phyloP scores from a whole-genome alignment of 176 grass and related monocot species.

The Thinopyrum elongatum region DNA sequence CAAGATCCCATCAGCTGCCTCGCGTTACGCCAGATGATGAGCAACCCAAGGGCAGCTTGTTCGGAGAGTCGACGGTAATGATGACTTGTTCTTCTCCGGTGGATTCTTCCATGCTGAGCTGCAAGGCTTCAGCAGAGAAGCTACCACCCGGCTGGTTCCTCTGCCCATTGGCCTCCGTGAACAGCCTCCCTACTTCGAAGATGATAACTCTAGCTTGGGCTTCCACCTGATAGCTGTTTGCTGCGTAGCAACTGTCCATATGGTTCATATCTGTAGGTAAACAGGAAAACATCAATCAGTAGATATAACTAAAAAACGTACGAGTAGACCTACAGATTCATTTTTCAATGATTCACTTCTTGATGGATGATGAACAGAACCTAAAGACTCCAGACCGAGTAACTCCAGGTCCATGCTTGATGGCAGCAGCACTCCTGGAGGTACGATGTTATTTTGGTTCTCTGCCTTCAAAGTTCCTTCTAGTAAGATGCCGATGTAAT shows the following conservation, averaged over 20 bases:
- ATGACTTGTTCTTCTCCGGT: neutral
- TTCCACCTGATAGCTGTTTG: constrained; percentile 60
- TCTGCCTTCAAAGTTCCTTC: constrained; percentile 71
- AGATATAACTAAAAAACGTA: neutral
- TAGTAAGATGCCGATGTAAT: constrained; percentile 69
- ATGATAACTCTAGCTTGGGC: constrained; percentile 64
- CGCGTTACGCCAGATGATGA: neutral
- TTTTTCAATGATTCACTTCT: neutral
- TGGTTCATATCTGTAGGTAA: constrained; percentile 44
- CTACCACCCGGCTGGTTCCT: constrained; percentile 34
- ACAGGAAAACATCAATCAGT: neutral
- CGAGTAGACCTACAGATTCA: neutral
- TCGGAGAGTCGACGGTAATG: neutral
- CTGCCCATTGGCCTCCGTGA: constrained; percentile 30
- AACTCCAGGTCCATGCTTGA: constrained; percentile 44
- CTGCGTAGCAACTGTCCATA: constrained; percentile 47
- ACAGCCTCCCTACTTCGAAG: constrained; percentile 43
- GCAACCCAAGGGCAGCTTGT: neutral
- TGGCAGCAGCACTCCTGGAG: constrained; percentile 59
- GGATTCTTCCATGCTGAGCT: constrained; percentile 42
- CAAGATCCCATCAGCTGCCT: neutral
- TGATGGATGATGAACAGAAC: constrained; percentile 17
- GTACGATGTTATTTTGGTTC: constrained; percentile 45
- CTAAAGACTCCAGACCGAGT: constrained; percentile 64
- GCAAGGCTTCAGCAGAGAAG: constrained; percentile 63